A percentile compares a stretch with the other conserved stretches of the same genome.
These are phyloP conservation scores for Coffea canephora DNA, from an alignment of 257 asterid species.

Conservation along the genomic window DNA sequence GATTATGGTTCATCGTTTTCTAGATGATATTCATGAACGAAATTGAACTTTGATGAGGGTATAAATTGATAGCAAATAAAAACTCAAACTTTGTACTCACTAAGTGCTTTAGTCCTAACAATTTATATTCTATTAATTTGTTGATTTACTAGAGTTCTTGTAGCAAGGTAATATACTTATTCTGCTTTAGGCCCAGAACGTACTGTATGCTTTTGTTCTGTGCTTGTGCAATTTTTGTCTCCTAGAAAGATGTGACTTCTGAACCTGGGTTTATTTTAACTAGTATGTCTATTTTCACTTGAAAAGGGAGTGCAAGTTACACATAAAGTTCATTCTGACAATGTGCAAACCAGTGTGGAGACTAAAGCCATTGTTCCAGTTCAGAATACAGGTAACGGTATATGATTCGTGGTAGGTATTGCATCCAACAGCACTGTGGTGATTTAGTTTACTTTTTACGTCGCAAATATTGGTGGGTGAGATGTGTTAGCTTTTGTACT, in stretches of 20 bases:
- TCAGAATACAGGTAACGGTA: slow-evolving; percentile 22
- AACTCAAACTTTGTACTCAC: background rate
- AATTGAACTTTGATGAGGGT: background rate
- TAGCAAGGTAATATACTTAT: background rate
- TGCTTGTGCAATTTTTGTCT: background rate
- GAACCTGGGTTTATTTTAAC: background rate
- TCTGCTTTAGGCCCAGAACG: background rate
- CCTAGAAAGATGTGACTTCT: background rate
- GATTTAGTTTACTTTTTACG: background rate
- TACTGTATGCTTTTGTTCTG: background rate
- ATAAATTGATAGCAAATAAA: background rate
- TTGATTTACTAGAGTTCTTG: background rate
- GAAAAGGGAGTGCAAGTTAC: slow-evolving; percentile 27
- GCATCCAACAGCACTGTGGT: slow-evolving; percentile 7
- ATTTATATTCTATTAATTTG: background rate
- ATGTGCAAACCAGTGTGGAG: slow-evolving; percentile 21
- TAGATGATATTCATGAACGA: background rate
- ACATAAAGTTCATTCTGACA: slow-evolving; percentile 14
- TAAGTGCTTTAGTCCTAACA: background rate
- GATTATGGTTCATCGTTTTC: background rate
- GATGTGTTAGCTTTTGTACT: background rate
- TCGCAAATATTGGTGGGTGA: background rate
- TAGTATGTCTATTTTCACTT: slow-evolving; percentile 8
- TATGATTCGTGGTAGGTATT: background rate
- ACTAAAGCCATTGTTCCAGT: slow-evolving; percentile 15